Conservation (phyloP, 352 stramenopile species). For the Globisporangium ultimum region DNA sequence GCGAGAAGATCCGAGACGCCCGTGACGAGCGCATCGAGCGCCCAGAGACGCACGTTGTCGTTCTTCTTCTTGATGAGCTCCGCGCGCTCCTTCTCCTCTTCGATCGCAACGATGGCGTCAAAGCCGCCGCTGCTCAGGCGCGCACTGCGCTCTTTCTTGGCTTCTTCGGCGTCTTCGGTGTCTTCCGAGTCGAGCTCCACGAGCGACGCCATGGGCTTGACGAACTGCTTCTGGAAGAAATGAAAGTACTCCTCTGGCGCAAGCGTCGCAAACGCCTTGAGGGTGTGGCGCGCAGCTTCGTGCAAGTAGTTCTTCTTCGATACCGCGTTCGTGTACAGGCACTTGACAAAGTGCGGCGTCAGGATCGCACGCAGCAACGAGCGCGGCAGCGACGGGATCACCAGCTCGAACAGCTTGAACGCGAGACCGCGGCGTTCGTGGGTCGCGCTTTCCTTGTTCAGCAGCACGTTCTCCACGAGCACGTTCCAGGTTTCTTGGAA, state of each 20-base stretch:
- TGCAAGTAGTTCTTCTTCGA: constrained; percentile 83
- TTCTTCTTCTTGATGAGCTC: constrained; percentile 46
- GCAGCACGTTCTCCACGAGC: constrained; percentile 76
- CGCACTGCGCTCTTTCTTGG: constrained; percentile 34
- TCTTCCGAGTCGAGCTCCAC: constrained; percentile 37
- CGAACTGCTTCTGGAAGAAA: constrained; percentile 73
- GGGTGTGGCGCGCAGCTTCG: constrained; percentile 62
- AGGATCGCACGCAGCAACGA: constrained; percentile 57
- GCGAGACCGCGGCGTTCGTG: constrained; percentile 77
- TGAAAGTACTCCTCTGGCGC: constrained; percentile 61
- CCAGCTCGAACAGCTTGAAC: constrained; percentile 82
- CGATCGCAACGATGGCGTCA: constrained; percentile 64
- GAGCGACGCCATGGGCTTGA: constrained; percentile 51
- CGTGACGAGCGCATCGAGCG: constrained; percentile 58
- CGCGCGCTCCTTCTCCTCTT: constrained; percentile 77
- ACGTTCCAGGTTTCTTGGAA: constrained; percentile 79
- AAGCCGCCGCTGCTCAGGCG: constrained; percentile 46
- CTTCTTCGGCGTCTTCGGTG: constrained; percentile 16
- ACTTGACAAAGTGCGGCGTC: constrained; percentile 78
- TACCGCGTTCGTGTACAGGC: constrained; percentile 78
- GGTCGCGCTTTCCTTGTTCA: constrained; percentile 40
- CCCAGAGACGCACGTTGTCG: constrained; percentile 70
- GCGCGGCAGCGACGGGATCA: constrained; percentile 47
- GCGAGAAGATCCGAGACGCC: constrained; percentile 37
- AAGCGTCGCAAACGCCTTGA: constrained; percentile 52